A percentile compares a stretch with the other conserved stretches of the same genome.
phyloP scores from a whole-genome alignment of 805 yeast genomes.

The Geotrichum ghanense region DNA sequence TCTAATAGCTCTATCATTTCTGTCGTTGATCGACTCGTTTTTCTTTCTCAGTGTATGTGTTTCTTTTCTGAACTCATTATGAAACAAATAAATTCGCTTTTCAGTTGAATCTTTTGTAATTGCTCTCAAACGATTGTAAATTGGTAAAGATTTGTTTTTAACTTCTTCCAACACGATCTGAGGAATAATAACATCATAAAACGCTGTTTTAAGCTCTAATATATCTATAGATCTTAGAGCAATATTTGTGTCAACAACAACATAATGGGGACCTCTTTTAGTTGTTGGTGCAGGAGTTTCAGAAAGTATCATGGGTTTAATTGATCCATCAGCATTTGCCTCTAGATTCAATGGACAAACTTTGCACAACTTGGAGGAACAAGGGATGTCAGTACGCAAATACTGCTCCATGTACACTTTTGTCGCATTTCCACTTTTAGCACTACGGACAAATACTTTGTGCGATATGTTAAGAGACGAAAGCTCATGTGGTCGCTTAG shows the following conservation, averaged over 20 bases:
- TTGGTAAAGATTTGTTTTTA: slow-evolving; percentile 73
- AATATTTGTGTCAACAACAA: slow-evolving; percentile 80
- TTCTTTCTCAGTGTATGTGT: slow-evolving; percentile 54
- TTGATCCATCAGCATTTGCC: slow-evolving; percentile 55
- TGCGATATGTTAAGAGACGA: slow-evolving; percentile 19
- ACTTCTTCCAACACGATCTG: slow-evolving; percentile 94
- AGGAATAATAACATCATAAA: slow-evolving; percentile 86
- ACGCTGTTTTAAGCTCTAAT: slow-evolving; percentile 62
- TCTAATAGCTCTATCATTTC: slow-evolving; percentile 86
- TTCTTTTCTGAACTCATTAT: slow-evolving; percentile 74
- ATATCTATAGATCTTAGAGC: slow-evolving; percentile 82
- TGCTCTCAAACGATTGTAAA: slow-evolving; percentile 72
- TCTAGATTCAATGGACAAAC: slow-evolving; percentile 44
- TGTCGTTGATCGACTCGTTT: slow-evolving; percentile 72
- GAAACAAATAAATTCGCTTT: slow-evolving; percentile 82
- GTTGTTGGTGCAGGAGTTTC: slow-evolving; percentile 39
- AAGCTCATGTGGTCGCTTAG: slow-evolving; percentile 6
- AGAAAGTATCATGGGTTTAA: slow-evolving; percentile 57
- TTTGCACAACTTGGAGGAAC: slow-evolving; percentile 63
- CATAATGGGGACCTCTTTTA: slow-evolving; percentile 60
- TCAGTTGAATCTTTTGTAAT: slow-evolving; percentile 56
- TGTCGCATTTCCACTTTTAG: slow-evolving; percentile 74
- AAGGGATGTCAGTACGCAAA: slow-evolving; percentile 83
- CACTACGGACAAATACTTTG: slow-evolving; percentile 82
- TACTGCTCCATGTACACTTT: slow-evolving; percentile 93